Conservation (phyloP, 495 filamentous ascomycete species). For the Hyaloscypha variabilis region DNA sequence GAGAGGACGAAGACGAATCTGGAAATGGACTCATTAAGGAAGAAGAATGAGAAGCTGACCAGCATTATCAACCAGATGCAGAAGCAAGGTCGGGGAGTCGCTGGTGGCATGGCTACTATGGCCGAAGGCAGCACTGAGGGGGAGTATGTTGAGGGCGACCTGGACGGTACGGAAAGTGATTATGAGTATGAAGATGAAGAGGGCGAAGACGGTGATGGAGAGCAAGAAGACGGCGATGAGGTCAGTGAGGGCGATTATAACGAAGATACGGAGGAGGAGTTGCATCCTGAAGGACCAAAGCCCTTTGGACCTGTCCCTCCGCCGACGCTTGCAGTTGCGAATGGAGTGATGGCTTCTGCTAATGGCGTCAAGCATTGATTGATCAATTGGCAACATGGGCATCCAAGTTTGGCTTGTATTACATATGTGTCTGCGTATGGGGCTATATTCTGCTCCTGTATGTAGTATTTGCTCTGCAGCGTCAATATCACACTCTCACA, state of each 20-base stretch:
- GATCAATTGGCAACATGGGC: background rate
- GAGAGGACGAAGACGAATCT: constrained; percentile 82
- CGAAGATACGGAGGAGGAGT: constrained; percentile 64
- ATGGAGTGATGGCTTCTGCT: constrained; percentile 33
- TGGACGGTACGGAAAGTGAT: constrained; percentile 70
- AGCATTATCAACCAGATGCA: constrained; percentile 94
- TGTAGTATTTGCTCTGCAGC: constrained; percentile 15
- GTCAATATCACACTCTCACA: constrained; percentile 8
- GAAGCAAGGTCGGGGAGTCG: constrained; percentile 76
- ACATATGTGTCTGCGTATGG: constrained; percentile 12
- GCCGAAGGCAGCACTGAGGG: constrained; percentile 51
- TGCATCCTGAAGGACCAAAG: constrained; percentile 52
- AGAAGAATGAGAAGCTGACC: constrained; percentile 91
- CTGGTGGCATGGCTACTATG: constrained; percentile 59
- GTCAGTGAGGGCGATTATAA: constrained; percentile 56
- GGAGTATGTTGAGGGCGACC: constrained; percentile 60
- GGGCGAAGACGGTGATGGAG: constrained; percentile 75
- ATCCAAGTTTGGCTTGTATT: constrained; percentile 17
- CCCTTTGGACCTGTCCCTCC: constrained; percentile 56
- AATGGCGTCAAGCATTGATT: constrained; percentile 46
- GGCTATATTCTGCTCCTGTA: constrained; percentile 10
- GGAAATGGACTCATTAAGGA: constrained; percentile 78
- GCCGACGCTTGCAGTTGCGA: constrained; percentile 53
- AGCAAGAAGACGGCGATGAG: constrained; percentile 67
- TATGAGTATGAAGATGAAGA: constrained; percentile 72